phyloP scores from a whole-genome alignment of 345 rosid species.

The Camelina sativa region DNA sequence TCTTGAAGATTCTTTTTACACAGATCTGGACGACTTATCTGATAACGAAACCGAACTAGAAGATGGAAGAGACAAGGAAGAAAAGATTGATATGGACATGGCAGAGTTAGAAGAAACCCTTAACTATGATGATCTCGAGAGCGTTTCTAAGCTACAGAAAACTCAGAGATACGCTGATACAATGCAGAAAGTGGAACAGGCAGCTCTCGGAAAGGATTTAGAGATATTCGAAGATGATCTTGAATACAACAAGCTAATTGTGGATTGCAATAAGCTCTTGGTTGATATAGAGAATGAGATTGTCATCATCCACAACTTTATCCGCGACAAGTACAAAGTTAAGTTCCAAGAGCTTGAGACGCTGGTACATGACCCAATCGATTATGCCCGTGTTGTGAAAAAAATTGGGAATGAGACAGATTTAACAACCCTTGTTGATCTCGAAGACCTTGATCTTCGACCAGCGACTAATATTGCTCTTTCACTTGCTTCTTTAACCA shows the following conservation, averaged over 20 bases:
- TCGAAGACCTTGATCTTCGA: constrained; percentile 64
- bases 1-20: constrained; percentile 79
- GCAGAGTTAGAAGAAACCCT: constrained; percentile 65
- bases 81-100: constrained; percentile 66
- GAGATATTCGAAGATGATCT: constrained; percentile 52
- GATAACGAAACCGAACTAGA: constrained; percentile 72
- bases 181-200: constrained; percentile 79
- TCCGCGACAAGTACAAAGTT: constrained; percentile 72
- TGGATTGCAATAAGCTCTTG: constrained; percentile 71
- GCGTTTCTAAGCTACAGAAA: constrained; percentile 75
- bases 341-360: constrained; percentile 90
- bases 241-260: constrained; percentile 73
- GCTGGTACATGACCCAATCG: constrained; percentile 78
- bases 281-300: constrained; percentile 85
- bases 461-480: constrained; percentile 71
- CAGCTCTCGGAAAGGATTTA: constrained; percentile 58
- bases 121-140: constrained; percentile 76
- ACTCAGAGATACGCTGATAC: constrained; percentile 75
- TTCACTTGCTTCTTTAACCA: constrained; percentile 70
- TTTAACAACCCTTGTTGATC: constrained; percentile 66
- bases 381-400: constrained; percentile 84
- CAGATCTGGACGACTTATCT: constrained; percentile 83
- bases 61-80: constrained; percentile 50
- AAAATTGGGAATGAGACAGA: constrained; percentile 79
- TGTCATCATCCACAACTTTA: constrained; percentile 72